Evolutionary conservation across 768 basidiomycete species (phyloP), one percentile per base, ranked within the genome.

Genomic region (Lyophyllum semitale): DNA sequence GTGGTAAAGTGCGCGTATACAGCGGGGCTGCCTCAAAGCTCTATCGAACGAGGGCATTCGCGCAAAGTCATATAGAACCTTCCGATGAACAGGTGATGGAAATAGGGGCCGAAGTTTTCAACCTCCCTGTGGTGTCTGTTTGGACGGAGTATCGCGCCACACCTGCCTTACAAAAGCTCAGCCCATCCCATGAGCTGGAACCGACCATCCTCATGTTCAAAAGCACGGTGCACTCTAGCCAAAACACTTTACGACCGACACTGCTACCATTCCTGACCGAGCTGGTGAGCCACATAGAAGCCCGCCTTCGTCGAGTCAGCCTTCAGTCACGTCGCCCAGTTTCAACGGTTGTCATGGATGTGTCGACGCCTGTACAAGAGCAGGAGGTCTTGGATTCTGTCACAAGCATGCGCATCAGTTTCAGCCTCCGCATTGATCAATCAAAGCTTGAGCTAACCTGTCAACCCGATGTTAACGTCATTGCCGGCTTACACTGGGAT

Each of bases 341-440:
- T 54, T 33, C 42, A 43, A 55, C 35, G 13, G 23, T 45, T 33
- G 25, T 57, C 57, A 49, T 44, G 26, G 63, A 58, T 42, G 48
- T 53, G 37, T 38, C 46, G 26, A 49, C 47, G 11, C 46, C 37
- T 43, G 9, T 48, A 46, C 51, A 49, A 48, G 64, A 49, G 48
- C 66, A 37, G 43, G 50, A 60, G 30, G 47, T 57, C 44, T 40
- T 63, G 37, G 64, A 73, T 49, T 48, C 73, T 26, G 70, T 73
- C 18, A 76, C 80, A 18, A 78, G 81, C 55, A 75, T 93, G 66
- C 85, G 86, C 51, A 84, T 96, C 61, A 89, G 83, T 57, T 84
- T 97, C 72, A 93, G 92, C 62, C 78, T 98, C 30, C 90, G 92
- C 26, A 96, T 98, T 60, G 94, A 98, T 65, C 83, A 88, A 64